Base-by-base conservation (phyloP, 169 alveolate genomes). In the Babesia ovata region DNA sequence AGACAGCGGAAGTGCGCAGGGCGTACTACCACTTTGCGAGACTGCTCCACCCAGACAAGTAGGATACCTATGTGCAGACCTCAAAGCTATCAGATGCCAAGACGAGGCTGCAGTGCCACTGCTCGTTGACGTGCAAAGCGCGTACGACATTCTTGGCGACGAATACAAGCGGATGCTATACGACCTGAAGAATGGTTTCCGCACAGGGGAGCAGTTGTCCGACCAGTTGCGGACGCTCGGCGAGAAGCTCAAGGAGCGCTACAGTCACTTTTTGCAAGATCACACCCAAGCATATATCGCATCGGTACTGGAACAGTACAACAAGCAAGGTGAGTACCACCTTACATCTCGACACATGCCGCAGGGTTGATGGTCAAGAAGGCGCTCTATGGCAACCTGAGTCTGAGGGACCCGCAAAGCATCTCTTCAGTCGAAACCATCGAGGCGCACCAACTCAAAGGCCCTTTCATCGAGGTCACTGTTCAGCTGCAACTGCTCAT, bases 21-120 rank as follows among this genome's bases (percentile, higher is more conserved):
- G 93, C 91, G 61, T 94, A 93, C 75, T 94, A 94, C 73, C 92
- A 92, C 69, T 87, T 92, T 36, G 97, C 98, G 17, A 75, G 91
- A 63, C 86, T 92, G 67, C 91, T 87, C 74, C 99, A 96, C 84
- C 99, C 99, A 21, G 99, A 96, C 77, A 95, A 96, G 90, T 96
- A 42, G 26, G 79, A 3, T 16, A 8, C 12, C 19, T 10, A 16
- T 42, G 16, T 9, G 61, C 44, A 24, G 45, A 17, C 19, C 26
- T 28, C 46, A 14, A 39, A 0, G 50, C 19, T 45, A 9, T 0
- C 54, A 70, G 70, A 45, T 54, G 67, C 46, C 33, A 56, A 4
- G 70, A 54, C 33, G 61, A 36, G 11, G 14, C 59, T 13, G 70
- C 66, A 7, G 36, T 0, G 8, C 9, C 62, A 29, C 52, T 72